Evolutionary conservation across 441 rosid species (phyloP).

Genomic region (Aleurites moluccanus): DNA sequence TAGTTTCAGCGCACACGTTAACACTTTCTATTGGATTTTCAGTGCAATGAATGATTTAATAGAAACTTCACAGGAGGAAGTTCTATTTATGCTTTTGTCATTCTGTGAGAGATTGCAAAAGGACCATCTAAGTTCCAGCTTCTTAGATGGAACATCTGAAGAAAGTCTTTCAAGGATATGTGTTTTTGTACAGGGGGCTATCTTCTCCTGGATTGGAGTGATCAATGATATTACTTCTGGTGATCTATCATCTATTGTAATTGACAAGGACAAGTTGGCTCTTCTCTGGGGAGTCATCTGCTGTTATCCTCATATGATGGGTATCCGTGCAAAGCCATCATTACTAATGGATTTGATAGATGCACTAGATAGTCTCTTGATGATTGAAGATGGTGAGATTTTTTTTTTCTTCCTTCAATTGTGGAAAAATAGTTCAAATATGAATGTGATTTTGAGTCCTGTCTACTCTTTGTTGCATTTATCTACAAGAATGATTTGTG

Average conservation of each 20-base stretch:
- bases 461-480: conserved; percentile 13
- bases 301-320: conserved; percentile 58
- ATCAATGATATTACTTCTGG: conserved; percentile 37
- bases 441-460: not conserved
- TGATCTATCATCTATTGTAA: conserved; percentile 31
- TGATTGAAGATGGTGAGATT: conserved; percentile 48
- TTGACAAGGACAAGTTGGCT: conserved; percentile 52
- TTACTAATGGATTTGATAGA: conserved; percentile 53
- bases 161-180: conserved; percentile 41
- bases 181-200: conserved; percentile 41
- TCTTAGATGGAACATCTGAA: conserved; percentile 43
- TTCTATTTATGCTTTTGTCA: conserved; percentile 52
- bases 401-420: conserved; percentile 3
- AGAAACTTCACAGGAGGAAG: conserved; percentile 63
- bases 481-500: not conserved
- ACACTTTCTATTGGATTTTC: conserved; percentile 36
- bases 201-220: conserved; percentile 34
- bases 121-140: conserved; percentile 29
- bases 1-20: not conserved
- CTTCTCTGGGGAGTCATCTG: conserved; percentile 62
- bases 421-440: not conserved
- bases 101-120: conserved; percentile 62
- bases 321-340: conserved; percentile 38
- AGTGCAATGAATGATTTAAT: conserved; percentile 71
- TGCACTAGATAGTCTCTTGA: conserved; percentile 50